Base-by-base conservation (phyloP, 2,329 filamentous ascomycete genomes). In the Epichloe amarillans region DNA sequence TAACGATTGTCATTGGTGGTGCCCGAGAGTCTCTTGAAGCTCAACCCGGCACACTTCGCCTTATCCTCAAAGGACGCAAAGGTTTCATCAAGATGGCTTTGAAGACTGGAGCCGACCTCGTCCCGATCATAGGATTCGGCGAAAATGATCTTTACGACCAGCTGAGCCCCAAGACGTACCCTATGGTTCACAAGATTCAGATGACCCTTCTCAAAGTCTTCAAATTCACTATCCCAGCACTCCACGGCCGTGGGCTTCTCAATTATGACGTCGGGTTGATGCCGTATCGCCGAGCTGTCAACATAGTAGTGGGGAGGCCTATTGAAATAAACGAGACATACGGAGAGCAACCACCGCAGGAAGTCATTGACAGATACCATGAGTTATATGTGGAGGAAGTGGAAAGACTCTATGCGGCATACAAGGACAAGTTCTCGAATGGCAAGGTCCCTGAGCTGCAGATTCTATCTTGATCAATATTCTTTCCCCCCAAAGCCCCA, bases 131-230 rank as follows among this genome's bases (percentile, higher is more conserved):
- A 17, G 84, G 83, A 0, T 97, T 98, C 62, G 93, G 93, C 43
- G 93, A 98, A 70, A 97, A 96, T 64, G 88, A 96, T 60, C 72
- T 97, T 3, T 98, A 97, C 71, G 88, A 96, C 57, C 91, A 97
- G 67, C 74, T 96, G 48, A 79, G 84, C 56, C 82, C 86, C 1
- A 77, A 83, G 54, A 76, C 80, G 35, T 88, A 95, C 62, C 89
- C 91, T 1, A 72, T 80, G 53, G 79, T 97, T 50, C 86, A 91
- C 70, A 82, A 80, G 62, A 68, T 86, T 38, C 93, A 98, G 69
- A 81, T 95, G 71, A 70, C 89, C 30, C 72, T 94, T 51, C 91
- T 97, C 68, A 86, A 84, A 58, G 72, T 85, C 5, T 82, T 94
- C 73, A 94, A 94, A 48, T 98, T 96, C 61, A 97, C 93, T 0